Conservation (phyloP, 2,329 filamentous ascomycete species). For the Calycina marina region DNA sequence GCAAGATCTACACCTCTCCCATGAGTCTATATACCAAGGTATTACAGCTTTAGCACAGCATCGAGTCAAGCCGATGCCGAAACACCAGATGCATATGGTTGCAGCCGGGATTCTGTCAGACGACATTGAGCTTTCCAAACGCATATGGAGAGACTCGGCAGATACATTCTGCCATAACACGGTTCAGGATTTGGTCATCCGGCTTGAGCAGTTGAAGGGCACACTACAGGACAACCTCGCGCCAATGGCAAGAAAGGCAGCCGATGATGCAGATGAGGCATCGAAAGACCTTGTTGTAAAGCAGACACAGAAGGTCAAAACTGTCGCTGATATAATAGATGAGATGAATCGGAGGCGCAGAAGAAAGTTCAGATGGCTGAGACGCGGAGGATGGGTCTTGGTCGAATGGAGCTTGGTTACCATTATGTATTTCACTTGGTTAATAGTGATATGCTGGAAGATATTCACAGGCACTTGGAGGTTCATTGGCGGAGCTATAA, state of each 20-base stretch:
- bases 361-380: constrained; percentile 55
- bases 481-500: constrained; percentile 42
- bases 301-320: constrained; percentile 68
- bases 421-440: constrained; percentile 91
- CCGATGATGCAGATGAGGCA: constrained; percentile 69
- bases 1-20: constrained; percentile 12
- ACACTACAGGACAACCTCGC: constrained; percentile 30
- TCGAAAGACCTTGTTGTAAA: constrained; percentile 61
- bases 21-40: constrained; percentile 11
- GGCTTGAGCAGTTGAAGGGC: constrained; percentile 29
- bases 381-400: constrained; percentile 62
- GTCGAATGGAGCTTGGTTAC: constrained; percentile 82
- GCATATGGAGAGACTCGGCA: constrained; percentile 39
- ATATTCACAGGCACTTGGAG: constrained; percentile 47
- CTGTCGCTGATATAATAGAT: constrained; percentile 64
- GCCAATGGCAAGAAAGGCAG: constrained; percentile 47
- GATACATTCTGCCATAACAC: constrained; percentile 42
- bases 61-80: constrained; percentile 10
- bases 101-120: constrained; percentile 35
- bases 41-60: constrained; percentile 13
- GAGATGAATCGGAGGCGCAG: constrained; percentile 58
- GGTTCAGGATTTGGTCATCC: constrained; percentile 31
- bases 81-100: constrained; percentile 26
- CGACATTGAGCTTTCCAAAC: constrained; percentile 31
- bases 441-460: constrained; percentile 66